Percentiles rank a stretch among this genome's conserved stretches.
Conservation (phyloP, 164 flowering plant genomes). For the Magnolia sinica region DNA sequence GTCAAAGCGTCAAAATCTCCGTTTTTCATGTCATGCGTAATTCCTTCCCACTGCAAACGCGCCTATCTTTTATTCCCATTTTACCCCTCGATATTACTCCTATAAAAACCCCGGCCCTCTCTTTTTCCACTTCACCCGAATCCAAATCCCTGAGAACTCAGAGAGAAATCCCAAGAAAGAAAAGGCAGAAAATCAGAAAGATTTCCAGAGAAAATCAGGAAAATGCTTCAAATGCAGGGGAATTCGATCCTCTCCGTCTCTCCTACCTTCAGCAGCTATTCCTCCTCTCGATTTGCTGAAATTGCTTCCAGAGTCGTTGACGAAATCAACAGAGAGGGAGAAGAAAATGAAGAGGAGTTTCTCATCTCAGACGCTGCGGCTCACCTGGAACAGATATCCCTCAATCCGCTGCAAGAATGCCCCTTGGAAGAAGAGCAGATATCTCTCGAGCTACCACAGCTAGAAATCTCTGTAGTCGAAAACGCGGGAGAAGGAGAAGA, state of each 20-base stretch:
- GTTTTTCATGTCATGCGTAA: background rate
- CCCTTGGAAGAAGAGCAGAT: background rate
- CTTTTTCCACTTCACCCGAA: background rate
- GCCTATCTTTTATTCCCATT: background rate
- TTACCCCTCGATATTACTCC: background rate
- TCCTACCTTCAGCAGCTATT: slow-evolving; percentile 36
- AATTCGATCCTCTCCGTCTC: slow-evolving; percentile 5
- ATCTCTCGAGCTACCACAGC: background rate
- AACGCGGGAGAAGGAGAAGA: background rate
- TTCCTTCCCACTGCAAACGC: background rate
- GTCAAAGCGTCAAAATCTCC: background rate
- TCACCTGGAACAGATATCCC: background rate
- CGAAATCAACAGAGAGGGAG: slow-evolving; percentile 14
- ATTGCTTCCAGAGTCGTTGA: slow-evolving; percentile 34
- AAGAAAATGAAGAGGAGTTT: slow-evolving; percentile 6
- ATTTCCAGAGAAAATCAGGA: background rate
- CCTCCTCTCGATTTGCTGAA: slow-evolving; percentile 27
- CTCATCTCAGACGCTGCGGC: background rate
- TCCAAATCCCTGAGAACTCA: background rate
- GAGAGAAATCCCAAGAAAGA: background rate
- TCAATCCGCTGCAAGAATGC: background rate
- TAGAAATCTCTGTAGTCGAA: background rate
- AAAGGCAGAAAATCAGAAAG: background rate
- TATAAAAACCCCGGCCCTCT: background rate
- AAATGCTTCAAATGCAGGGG: background rate